Conservation (phyloP, 2,329 filamentous ascomycete species). For the Bertia moriformis region DNA sequence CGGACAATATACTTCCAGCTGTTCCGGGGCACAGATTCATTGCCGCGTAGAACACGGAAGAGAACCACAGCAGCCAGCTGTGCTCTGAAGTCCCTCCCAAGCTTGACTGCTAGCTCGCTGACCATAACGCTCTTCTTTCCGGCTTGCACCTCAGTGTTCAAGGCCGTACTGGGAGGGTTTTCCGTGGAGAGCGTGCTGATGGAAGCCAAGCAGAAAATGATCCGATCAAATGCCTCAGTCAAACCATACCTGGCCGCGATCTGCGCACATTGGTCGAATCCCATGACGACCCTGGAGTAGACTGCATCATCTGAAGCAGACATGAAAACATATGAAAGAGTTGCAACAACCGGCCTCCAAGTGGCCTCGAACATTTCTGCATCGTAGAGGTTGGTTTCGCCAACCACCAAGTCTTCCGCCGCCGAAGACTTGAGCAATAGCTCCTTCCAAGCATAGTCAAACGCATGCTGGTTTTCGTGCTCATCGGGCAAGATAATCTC, state of each 20-base stretch:
- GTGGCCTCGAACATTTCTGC: constrained; percentile 94
- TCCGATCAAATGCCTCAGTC: constrained; percentile 78
- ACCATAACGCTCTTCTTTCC: constrained; percentile 94
- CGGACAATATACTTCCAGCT: constrained; percentile 77
- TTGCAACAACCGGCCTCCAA: constrained; percentile 89
- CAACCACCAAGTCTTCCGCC: constrained; percentile 59
- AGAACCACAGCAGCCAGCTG: constrained; percentile 90
- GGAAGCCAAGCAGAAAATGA: constrained; percentile 75
- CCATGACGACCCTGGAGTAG: constrained; percentile 81
- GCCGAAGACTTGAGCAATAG: constrained; percentile 71
- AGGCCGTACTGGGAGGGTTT: constrained; percentile 61
- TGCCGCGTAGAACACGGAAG: constrained; percentile 79
- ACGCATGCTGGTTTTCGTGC: constrained; percentile 90
- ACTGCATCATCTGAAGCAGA: constrained; percentile 93
- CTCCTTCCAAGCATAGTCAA: constrained; percentile 96
- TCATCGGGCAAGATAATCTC: constrained; percentile 96
- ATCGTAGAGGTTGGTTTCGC: constrained; percentile 87
- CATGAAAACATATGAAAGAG: constrained; percentile 96
- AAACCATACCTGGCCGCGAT: constrained; percentile 77
- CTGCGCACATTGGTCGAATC: constrained; percentile 89
- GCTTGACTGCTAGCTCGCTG: constrained; percentile 88
- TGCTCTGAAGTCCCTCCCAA: constrained; percentile 83
- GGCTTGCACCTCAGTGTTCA: constrained; percentile 92
- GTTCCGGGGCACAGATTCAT: constrained; percentile 60
- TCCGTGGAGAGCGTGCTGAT: constrained; percentile 79